Percentiles rank a stretch among this genome's conserved stretches.
These are phyloP conservation scores for Colletotrichum chrysophilum DNA, from an alignment of 2,329 filamentous ascomycete species.

Conservation along the genomic window DNA sequence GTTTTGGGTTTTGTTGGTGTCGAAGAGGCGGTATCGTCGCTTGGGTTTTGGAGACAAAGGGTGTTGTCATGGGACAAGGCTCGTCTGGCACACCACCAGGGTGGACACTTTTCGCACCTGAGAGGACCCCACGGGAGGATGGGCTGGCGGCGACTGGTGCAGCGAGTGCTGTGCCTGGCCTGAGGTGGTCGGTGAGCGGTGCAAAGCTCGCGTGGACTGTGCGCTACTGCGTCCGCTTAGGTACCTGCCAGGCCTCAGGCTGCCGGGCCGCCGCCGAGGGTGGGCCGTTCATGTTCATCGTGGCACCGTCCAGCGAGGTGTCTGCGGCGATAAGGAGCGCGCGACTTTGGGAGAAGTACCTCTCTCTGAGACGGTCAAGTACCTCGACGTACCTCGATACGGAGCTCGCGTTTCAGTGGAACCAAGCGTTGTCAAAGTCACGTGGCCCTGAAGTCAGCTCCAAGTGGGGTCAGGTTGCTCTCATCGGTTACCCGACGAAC, in stretches of 20 bases:
- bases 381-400: not conserved
- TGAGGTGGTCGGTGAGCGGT: not conserved
- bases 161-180: not conserved
- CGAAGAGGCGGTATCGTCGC: not conserved
- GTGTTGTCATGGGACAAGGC: constrained; percentile 16
- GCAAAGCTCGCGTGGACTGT: constrained; percentile 9
- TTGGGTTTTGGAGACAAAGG: not conserved
- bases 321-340: not conserved
- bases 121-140: not conserved
- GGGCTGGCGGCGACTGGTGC: not conserved
- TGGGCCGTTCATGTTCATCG: not conserved
- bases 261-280: not conserved
- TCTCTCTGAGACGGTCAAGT: not conserved
- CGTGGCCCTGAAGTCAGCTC: not conserved
- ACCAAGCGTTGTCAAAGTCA: not conserved
- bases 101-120: constrained; percentile 1
- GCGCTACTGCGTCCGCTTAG: not conserved
- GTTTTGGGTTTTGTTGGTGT: not conserved
- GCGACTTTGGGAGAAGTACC: not conserved
- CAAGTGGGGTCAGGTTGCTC: not conserved
- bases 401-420: not conserved
- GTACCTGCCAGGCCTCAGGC: not conserved
- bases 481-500: not conserved
- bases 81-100: not conserved
- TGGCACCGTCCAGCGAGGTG: not conserved